Evolutionary conservation across 139 green algal genomes (phyloP), one percentile per base, ranked within the genome.

Genomic region (Chlamydomonas schloesseri): DNA sequence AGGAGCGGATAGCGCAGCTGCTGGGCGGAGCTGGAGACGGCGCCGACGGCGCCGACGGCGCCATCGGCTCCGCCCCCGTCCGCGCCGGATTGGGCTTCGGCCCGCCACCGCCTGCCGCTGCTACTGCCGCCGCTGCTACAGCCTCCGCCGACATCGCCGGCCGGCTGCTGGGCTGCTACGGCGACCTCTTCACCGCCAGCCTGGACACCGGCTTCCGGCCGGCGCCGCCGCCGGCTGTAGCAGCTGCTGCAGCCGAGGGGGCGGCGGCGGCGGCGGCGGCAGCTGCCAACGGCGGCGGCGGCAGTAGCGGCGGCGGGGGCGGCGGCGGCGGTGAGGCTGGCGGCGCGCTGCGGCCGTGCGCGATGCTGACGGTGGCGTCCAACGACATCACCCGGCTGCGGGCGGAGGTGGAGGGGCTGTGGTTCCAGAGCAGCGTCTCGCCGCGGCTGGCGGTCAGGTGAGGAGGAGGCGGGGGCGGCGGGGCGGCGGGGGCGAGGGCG

Each of bases 361-460:
- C 90, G 75, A 81, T 96, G 87, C 75, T 97, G 21, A 91, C 89
- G 42, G 86, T 97, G 55, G 88, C 91, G 33, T 93, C 87, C 72
- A 95, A 94, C 74, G 94, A 97, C 58, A 88, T 97, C 31, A 94
- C 88, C 28, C 90, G 93, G 13, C 84, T 97, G 67, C 82, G 88
- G 28, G 88, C 88, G 14, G 91, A 96, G 28, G 71, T 97, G 33
- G 91, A 93, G 34, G 86, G 81, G n/a, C 81, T 94, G 36, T 91
- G 91, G 15, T 96, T 97, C 81, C 82, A 87, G 83, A 90, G 73
- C 33, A 87, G 73, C 0, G 76, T 96, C 0, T 88, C 93, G 5
- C 95, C 95, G 24, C 89, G 90, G 10, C 83, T 93, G 26, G 85
- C 91, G 42, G 87, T 96, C 36, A 73, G 82, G 82, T 87, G n/a